A percentile compares a stretch with the other conserved stretches of the same genome.
These are phyloP conservation scores for Parathielavia hyrcaniae DNA, from an alignment of 495 filamentous ascomycete genomes.

Conservation along the genomic window DNA sequence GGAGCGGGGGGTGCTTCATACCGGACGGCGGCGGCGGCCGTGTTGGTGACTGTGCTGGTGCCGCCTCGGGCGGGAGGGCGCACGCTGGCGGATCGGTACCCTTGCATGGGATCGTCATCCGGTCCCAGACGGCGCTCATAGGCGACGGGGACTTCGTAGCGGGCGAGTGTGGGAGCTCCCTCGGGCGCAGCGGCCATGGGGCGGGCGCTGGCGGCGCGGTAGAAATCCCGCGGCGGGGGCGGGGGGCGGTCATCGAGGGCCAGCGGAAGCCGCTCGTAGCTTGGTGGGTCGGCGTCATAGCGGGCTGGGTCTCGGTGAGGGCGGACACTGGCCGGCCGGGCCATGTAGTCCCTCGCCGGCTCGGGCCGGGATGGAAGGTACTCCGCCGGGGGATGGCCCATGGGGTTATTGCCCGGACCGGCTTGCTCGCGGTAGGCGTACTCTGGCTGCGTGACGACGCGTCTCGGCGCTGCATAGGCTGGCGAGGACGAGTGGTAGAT, in stretches of 20 bases:
- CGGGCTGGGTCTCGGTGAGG: conserved; percentile 30
- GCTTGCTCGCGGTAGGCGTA: conserved; percentile 49
- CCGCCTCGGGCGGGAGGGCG: conserved; percentile 16
- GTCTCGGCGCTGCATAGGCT: conserved; percentile 38
- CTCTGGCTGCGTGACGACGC: conserved; percentile 51
- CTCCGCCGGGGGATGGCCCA: conserved; percentile 29
- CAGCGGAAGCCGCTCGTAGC: conserved; percentile 27
- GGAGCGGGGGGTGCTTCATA: conserved; percentile 16
- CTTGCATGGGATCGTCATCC: neutral
- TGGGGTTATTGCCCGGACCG: conserved; percentile 40
- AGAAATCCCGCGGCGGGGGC: conserved; percentile 38
- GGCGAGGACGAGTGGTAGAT: conserved; percentile 41
- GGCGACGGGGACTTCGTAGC: conserved; percentile 44
- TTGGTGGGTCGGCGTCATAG: conserved; percentile 14
- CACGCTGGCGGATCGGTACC: conserved; percentile 24
- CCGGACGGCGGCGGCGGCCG: conserved; percentile 3
- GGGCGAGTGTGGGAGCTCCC: conserved; percentile 20
- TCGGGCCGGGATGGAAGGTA: conserved; percentile 40
- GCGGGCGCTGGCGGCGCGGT: conserved; percentile 49
- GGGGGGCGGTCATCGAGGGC: conserved; percentile 30
- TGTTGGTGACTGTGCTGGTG: no score
- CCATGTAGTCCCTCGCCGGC: conserved; percentile 47
- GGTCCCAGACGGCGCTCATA: conserved; percentile 43
- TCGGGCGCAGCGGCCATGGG: conserved; percentile 35
- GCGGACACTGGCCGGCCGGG: conserved; percentile 53